Percentiles rank a stretch among this genome's conserved stretches.
phyloP scores from a whole-genome alignment of 129 eudicot species.

The Logfia minima region DNA sequence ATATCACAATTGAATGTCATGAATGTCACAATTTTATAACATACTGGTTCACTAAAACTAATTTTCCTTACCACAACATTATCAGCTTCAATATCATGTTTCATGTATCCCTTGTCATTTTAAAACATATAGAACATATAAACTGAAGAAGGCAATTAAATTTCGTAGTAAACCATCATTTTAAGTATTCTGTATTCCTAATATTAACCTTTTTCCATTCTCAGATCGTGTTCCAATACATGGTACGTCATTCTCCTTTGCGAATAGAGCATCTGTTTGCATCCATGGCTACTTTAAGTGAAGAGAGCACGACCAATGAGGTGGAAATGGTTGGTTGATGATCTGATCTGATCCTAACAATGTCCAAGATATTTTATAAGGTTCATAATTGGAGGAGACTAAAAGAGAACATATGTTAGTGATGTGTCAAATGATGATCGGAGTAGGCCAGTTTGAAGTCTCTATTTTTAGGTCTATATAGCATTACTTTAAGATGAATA shows the following conservation, averaged over 20 bases:
- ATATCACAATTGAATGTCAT: neutral
- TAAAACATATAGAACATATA: neutral
- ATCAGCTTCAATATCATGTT: neutral
- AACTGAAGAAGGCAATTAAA: neutral
- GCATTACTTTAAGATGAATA: too few species aligned
- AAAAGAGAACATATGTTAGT: too few species aligned
- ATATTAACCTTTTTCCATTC: neutral
- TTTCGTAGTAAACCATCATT: neutral
- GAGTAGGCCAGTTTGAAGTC: too few species aligned
- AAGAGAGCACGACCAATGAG: constrained; percentile 41
- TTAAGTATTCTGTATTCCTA: neutral
- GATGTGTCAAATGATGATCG: too few species aligned
- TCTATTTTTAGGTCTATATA: too few species aligned
- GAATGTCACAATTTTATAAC: neutral
- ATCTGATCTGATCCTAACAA: constrained; percentile 9
- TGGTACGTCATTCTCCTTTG: constrained; percentile 83
- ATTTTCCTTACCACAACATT: neutral
- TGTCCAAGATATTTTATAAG: neutral
- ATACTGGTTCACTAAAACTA: neutral
- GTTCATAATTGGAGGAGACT: neutral
- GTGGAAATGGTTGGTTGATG: constrained; percentile 66
- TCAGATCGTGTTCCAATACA: constrained; percentile 85
- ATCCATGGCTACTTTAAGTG: constrained; percentile 47
- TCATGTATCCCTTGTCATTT: neutral
- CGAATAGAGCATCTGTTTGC: constrained; percentile 68